These are phyloP conservation scores for Bruguiera parviflora DNA, from an alignment of 345 rosid genomes.

Conservation along the genomic window DNA sequence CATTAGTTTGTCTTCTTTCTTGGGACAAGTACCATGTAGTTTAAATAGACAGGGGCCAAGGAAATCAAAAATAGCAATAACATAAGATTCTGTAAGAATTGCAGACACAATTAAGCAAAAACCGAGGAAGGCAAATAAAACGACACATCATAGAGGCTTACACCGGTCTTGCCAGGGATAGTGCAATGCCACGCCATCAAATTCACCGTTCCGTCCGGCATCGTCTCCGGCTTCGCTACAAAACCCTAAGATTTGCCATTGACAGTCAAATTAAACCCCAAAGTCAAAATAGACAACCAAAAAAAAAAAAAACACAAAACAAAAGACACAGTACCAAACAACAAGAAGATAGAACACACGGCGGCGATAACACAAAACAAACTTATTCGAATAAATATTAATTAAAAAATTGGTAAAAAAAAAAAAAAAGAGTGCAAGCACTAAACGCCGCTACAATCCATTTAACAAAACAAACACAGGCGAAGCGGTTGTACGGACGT, in stretches of 20 bases:
- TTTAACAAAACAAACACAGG: no score
- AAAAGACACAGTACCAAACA: neutral
- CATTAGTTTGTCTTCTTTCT: no score
- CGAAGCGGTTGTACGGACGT: constrained; percentile 40
- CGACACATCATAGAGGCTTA: constrained; percentile 26
- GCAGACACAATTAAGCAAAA: no score
- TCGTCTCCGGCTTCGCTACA: constrained; percentile 86
- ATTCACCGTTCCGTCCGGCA: constrained; percentile 66
- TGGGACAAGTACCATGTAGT: no score
- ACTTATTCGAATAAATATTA: neutral
- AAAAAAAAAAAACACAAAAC: neutral
- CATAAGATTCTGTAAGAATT: no score
- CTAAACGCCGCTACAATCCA: no score
- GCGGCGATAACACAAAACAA: neutral
- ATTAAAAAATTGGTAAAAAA: neutral
- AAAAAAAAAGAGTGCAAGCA: no score
- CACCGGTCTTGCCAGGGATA: constrained; percentile 88
- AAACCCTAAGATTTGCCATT: constrained; percentile 54
- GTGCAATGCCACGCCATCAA: constrained; percentile 90
- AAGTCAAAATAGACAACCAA: neutral
- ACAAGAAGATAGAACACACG: neutral
- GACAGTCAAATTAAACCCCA: neutral
- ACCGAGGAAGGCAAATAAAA: neutral
- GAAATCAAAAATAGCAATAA: no score
- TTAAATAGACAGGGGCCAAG: no score